Evolutionary conservation across 768 basidiomycete species (phyloP).

Genomic region (Leccinum olivaceopallidum): DNA sequence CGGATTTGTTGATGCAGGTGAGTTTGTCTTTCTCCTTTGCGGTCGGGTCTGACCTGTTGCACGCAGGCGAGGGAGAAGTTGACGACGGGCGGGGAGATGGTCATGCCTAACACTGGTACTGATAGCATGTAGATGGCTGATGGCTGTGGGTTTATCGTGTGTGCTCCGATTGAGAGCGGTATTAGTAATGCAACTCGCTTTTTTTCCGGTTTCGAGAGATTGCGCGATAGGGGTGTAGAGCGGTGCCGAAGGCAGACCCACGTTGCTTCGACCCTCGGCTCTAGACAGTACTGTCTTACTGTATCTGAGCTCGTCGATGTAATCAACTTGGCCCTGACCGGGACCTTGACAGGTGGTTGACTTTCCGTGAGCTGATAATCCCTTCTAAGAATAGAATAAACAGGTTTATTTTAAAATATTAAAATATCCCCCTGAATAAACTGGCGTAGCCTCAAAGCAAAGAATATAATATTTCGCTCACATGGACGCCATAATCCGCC

Average conservation of each 20-base stretch:
- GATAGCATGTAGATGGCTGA: conserved; percentile 25
- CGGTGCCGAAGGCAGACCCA: not conserved
- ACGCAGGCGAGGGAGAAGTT: conserved; percentile 34
- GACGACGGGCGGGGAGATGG: conserved; percentile 15
- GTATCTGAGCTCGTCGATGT: not conserved
- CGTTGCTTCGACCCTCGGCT: not conserved
- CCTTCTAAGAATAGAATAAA: too few species aligned
- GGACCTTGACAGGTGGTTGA: not conserved
- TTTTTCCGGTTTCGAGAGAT: not conserved
- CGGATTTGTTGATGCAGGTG: conserved; percentile 60
- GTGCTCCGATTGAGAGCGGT: not conserved
- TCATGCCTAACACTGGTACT: conserved; percentile 15
- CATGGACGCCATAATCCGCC: too few species aligned
- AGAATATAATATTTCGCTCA: too few species aligned
- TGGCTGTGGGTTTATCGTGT: too few species aligned
- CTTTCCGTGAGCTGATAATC: too few species aligned
- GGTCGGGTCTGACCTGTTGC: not conserved
- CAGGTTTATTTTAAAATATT: too few species aligned
- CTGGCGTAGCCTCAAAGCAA: too few species aligned
- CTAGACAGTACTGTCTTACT: not conserved
- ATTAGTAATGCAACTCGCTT: not conserved
- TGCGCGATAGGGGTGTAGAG: not conserved
- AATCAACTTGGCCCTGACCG: not conserved
- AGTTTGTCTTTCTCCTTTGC: not conserved
- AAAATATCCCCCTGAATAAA: too few species aligned